phyloP scores from a whole-genome alignment of 2,329 filamentous ascomycete species.

The Nemania sp. region DNA sequence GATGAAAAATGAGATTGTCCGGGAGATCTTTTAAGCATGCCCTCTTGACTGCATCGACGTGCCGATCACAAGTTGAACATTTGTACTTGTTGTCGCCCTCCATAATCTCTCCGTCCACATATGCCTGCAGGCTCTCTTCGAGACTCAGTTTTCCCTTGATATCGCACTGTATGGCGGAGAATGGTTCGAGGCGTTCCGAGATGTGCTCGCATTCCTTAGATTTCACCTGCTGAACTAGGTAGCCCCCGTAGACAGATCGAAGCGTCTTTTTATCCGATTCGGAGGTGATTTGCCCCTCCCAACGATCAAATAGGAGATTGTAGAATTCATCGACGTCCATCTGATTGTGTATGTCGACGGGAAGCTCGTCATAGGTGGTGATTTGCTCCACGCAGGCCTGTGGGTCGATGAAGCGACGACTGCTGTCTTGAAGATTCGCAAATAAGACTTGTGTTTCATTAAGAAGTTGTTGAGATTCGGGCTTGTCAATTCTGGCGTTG shows the following conservation, averaged over 20 bases:
- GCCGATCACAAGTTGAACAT: conserved; percentile 84
- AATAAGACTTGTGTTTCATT: conserved; percentile 81
- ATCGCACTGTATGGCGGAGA: conserved; percentile 93
- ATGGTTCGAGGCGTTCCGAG: conserved; percentile 86
- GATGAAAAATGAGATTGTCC: conserved; percentile 91
- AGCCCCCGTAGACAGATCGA: conserved; percentile 85
- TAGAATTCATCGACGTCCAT: conserved; percentile 99
- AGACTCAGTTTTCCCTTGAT: conserved; percentile 89
- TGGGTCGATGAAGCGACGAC: conserved; percentile 74
- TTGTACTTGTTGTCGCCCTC: conserved; percentile 99
- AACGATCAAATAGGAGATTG: conserved; percentile 87
- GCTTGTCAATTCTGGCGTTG: conserved; percentile 59
- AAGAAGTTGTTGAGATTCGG: conserved; percentile 68
- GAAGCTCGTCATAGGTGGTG: conserved; percentile 78
- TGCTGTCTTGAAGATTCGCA: conserved; percentile 81
- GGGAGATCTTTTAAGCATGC: conserved; percentile 91
- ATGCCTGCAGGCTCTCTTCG: conserved; percentile 88
- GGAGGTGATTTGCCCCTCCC: conserved; percentile 78
- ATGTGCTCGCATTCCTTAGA: conserved; percentile 94
- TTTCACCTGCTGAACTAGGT: conserved; percentile 91
- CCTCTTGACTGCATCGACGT: conserved; percentile 92
- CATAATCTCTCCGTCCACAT: conserved; percentile 94
- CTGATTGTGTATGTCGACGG: conserved; percentile 85
- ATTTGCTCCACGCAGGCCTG: conserved; percentile 73
- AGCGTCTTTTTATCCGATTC: conserved; percentile 72